phyloP scores from a whole-genome alignment of 768 basidiomycete genomes.

The Calocybe cyanea region DNA sequence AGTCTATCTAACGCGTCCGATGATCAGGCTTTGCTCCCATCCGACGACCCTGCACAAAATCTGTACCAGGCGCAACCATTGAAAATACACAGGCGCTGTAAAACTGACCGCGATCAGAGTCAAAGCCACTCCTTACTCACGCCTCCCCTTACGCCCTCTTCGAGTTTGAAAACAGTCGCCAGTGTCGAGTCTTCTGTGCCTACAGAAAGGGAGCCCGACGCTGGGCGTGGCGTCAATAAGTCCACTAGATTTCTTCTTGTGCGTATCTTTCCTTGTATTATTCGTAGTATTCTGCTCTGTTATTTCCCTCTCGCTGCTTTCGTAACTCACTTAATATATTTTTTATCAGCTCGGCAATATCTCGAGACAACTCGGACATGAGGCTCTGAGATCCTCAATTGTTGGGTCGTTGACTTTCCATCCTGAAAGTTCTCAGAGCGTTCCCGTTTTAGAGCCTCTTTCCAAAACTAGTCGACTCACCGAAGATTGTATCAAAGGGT shows the following conservation, averaged over 20 bases:
- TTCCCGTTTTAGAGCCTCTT: constrained; percentile 3
- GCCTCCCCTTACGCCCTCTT: constrained; percentile 70
- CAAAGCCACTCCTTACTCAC: constrained; percentile 45
- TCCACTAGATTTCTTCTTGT: constrained; percentile 36
- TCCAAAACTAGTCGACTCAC: constrained; percentile 2
- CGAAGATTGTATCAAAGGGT: constrained; percentile 45
- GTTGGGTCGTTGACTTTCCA: constrained; percentile 18
- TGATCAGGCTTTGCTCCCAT: constrained; percentile 16
- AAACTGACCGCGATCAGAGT: constrained; percentile 31
- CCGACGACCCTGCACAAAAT: constrained; percentile 17
- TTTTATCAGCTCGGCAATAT: constrained; percentile 32
- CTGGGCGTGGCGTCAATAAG: constrained; percentile 24
- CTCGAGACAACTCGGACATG: constrained; percentile 23
- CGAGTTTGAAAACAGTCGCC: constrained; percentile 38
- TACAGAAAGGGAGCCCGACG: constrained; percentile 16
- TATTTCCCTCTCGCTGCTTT: not conserved
- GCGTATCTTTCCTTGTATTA: constrained; percentile 7
- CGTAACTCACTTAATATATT: not conserved
- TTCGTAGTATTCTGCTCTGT: not conserved
- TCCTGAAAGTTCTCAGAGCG: not conserved
- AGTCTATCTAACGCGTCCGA: not conserved
- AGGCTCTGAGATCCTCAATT: constrained; percentile 25
- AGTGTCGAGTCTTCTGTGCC: constrained; percentile 28
- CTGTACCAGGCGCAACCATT: constrained; percentile 14
- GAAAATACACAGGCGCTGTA: constrained; percentile 29